These are phyloP conservation scores for Avena sativa DNA, from an alignment of 176 grass and related monocot genomes.

Conservation along the genomic window DNA sequence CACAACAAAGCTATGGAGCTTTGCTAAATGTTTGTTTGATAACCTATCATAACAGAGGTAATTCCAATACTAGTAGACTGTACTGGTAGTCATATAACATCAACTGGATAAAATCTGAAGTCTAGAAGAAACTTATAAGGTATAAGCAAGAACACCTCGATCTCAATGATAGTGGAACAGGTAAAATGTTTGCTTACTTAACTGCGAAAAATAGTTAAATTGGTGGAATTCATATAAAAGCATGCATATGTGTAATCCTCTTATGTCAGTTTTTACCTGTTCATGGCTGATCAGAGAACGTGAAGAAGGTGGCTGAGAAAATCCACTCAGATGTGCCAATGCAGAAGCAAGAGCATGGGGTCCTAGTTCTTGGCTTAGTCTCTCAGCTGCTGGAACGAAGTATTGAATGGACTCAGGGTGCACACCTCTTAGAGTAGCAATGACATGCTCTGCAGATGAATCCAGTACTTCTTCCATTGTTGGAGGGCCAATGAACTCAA, in stretches of 20 bases:
- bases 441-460: slow-evolving; percentile 93
- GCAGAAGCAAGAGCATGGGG: slow-evolving; percentile 88
- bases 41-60: not conserved
- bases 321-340: slow-evolving; percentile 97
- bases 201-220: not conserved
- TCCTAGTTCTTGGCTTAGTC: slow-evolving; percentile 73
- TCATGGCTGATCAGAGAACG: slow-evolving; percentile 93
- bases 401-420: slow-evolving; percentile 76
- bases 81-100: slow-evolving; percentile 18
- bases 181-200: not conserved
- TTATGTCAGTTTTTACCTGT: slow-evolving; percentile 58
- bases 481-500: slow-evolving; percentile 86
- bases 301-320: slow-evolving; percentile 93
- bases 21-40: slow-evolving; percentile 30
- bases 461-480: slow-evolving; percentile 77
- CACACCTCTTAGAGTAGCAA: slow-evolving; percentile 83
- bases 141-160: slow-evolving; percentile 2
- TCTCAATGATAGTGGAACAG: slow-evolving; percentile 6
- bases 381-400: slow-evolving; percentile 78
- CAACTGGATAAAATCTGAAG: slow-evolving; percentile 26
- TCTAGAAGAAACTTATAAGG: slow-evolving; percentile 12
- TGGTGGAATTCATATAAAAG: slow-evolving; percentile 29
- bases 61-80: not conserved
- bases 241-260: slow-evolving; percentile 27
- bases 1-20: slow-evolving; percentile 24